Conservation (phyloP, 768 basidiomycete species). For the Pulveroboletus sp. region DNA sequence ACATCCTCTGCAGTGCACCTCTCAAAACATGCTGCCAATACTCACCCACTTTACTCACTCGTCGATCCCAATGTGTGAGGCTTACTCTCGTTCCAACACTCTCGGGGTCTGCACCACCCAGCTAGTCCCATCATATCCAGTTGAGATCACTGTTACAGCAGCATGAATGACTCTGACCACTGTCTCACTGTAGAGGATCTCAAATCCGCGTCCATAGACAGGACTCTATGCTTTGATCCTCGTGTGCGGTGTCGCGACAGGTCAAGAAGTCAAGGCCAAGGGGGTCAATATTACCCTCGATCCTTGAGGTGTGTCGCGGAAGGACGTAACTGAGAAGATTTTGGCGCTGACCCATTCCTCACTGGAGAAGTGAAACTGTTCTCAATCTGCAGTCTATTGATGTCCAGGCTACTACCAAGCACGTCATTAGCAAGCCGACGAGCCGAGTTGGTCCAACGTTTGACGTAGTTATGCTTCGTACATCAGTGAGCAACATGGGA, state of each 20-base stretch:
- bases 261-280: conserved; percentile 75
- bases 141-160: conserved; percentile 56
- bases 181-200: background rate
- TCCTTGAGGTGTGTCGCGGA: conserved; percentile 33
- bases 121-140: conserved; percentile 73
- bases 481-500: conserved; percentile 33
- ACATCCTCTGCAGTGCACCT: no score
- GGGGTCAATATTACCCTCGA: conserved; percentile 78
- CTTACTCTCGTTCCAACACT: conserved; percentile 30
- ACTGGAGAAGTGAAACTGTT: conserved; percentile 80
- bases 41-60: no score
- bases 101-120: conserved; percentile 75
- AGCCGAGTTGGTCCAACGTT: conserved; percentile 37
- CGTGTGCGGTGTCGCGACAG: conserved; percentile 71
- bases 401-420: conserved; percentile 85
- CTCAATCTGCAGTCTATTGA: no score
- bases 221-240: conserved; percentile 77
- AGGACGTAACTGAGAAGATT: conserved; percentile 63
- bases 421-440: conserved; percentile 68
- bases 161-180: background rate
- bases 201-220: conserved; percentile 38
- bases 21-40: no score
- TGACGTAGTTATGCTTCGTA: background rate
- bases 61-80: no score
- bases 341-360: conserved; percentile 81